Evolutionary conservation across 768 basidiomycete genomes (phyloP).

Genomic region (Suillus alpinus): DNA sequence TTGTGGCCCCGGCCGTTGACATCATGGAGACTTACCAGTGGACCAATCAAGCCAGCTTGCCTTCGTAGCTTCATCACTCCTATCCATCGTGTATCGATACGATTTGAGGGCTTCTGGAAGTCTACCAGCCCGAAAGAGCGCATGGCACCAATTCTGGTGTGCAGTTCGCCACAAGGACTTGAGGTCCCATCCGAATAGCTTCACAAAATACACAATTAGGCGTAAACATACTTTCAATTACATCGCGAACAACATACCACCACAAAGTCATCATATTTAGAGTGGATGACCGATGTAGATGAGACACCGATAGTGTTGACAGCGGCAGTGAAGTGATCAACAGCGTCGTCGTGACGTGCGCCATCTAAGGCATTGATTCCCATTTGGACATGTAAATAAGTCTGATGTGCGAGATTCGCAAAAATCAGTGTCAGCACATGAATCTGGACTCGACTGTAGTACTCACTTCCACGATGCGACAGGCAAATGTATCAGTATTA

Average conservation of each 20-base stretch:
- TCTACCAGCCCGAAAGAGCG: background rate
- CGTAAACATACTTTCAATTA: background rate
- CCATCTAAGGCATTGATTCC: background rate
- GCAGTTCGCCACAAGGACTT: background rate
- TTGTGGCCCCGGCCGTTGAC: too few relatives aligned
- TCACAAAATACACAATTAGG: background rate
- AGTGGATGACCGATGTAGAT: background rate
- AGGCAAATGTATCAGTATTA: background rate
- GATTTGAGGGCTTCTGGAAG: background rate
- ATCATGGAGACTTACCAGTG: background rate
- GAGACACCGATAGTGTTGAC: background rate
- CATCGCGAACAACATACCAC: background rate
- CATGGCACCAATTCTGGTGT: background rate
- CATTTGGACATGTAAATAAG: background rate
- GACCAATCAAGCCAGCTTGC: background rate
- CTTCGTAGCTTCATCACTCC: background rate
- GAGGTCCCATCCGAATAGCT: background rate
- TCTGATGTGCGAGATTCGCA: background rate
- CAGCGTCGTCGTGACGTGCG: background rate
- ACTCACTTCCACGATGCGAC: background rate
- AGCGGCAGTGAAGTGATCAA: background rate
- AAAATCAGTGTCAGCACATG: background rate
- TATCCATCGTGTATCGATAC: background rate
- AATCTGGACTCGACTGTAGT: background rate
- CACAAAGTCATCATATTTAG: background rate